Evolutionary conservation across 208 protist species (phyloP), one percentile per base, ranked within the genome.

Genomic region (Strigomonas oncopelti): DNA sequence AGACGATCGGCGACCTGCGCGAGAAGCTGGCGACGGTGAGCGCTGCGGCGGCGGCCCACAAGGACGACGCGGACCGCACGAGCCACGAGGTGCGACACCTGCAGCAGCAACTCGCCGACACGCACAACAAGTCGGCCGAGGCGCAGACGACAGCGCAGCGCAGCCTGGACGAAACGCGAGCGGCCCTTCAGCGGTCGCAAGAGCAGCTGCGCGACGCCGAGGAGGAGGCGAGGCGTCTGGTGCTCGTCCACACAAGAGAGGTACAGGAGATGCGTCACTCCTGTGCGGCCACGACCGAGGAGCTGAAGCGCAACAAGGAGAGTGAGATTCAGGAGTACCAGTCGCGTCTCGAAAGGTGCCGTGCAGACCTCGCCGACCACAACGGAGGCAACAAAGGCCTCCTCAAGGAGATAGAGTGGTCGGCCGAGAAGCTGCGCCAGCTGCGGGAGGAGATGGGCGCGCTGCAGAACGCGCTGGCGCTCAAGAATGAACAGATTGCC

Each of bases 171-270:
- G 80, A 83, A 64, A 46, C 77, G 0, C 66, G 72, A 36, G 31
- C 66, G 8, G 70, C 32, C 0, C 61, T 75, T 1, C 74, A 83
- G 22, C 56, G 76, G 9, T 67, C 77, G 53, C 76, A 80, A 53
- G 53, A 77, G 62, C 75, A 81, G 70, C 71, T 90, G 18, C 76
- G 77, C 22, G 78, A 84, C 57, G 78, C 73, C 64, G 83, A 88
- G 58, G 81, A 87, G 64, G 79, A 81, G 27, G 31, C 65, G 48
- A 79, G 83, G 25, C 63, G 70, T 13, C 38, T 65, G 1, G 42
- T 63, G 62, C 27, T 83, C 8, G 64, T 76, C 24, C 78, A 92
- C 61, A 57, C 74, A 25, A 78, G 77, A 51, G 75, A 76, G 55
- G 1, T 87, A 18, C 69, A 85, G 46, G 83, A 87, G 61, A 0